A percentile compares a stretch with the other conserved stretches of the same genome.
phyloP scores from a whole-genome alignment of 768 basidiomycete species.

The Gymnopilus junonius region DNA sequence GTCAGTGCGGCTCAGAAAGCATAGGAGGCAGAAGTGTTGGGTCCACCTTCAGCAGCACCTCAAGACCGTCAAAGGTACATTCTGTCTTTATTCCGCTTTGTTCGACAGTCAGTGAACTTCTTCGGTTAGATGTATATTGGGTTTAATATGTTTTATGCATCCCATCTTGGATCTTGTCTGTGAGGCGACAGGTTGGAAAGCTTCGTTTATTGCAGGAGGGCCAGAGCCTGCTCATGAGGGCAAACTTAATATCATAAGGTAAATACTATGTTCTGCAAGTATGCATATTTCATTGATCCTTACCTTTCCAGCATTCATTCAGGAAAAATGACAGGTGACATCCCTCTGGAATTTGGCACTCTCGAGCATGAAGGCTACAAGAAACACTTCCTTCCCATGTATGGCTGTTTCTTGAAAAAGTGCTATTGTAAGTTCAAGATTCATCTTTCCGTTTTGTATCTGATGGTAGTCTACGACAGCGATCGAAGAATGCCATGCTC shows the following conservation, averaged over 20 bases:
- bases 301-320: conserved; percentile 1
- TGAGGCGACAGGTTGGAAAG: conserved; percentile 2
- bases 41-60: background rate
- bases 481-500: background rate
- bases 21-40: background rate
- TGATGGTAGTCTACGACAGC: background rate
- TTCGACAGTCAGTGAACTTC: too few relatives aligned
- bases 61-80: conserved; percentile 3
- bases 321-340: background rate
- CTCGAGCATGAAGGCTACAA: background rate
- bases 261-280: background rate
- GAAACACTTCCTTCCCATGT: conserved; percentile 5
- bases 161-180: conserved; percentile 3
- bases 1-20: background rate
- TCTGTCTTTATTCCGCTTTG: background rate
- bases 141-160: background rate
- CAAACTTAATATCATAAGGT: conserved; percentile 8
- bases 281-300: background rate
- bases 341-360: conserved; percentile 7
- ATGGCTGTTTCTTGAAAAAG: conserved; percentile 6
- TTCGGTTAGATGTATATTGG: conserved; percentile 2
- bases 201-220: conserved; percentile 3
- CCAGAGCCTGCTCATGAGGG: conserved; percentile 14
- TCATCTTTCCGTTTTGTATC: background rate
- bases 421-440: conserved; percentile 9